phyloP scores from a whole-genome alignment of 2,329 filamentous ascomycete species.

The Cadophora sp. region DNA sequence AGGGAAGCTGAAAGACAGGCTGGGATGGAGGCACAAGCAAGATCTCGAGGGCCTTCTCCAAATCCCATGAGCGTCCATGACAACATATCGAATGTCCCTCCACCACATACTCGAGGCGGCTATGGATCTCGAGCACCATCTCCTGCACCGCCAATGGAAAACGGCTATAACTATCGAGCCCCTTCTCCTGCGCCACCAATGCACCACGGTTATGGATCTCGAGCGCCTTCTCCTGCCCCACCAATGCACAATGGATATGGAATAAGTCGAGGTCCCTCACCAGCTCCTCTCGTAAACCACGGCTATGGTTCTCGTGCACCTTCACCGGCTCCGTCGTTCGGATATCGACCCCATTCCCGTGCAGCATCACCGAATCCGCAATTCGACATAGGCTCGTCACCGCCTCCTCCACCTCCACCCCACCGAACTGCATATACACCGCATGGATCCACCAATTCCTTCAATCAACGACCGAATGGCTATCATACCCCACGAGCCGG shows the following conservation, averaged over 20 bases:
- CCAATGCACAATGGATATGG: constrained; percentile 43
- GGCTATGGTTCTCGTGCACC: constrained; percentile 47
- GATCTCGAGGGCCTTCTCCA: constrained; percentile 39
- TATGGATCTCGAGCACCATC: constrained; percentile 47
- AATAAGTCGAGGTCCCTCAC: constrained; percentile 39
- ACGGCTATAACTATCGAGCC: constrained; percentile 42
- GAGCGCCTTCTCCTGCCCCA: constrained; percentile 49
- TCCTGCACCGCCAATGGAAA: constrained; percentile 45
- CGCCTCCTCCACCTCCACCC: constrained; percentile 81
- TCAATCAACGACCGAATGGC: constrained; percentile 49
- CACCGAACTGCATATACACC: constrained; percentile 68
- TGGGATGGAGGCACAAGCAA: constrained; percentile 35
- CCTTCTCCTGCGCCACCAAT: constrained; percentile 43
- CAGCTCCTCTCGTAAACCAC: constrained; percentile 41
- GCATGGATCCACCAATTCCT: constrained; percentile 44
- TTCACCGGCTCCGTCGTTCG: constrained; percentile 41
- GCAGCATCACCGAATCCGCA: constrained; percentile 48
- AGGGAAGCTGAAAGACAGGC: constrained; percentile 49
- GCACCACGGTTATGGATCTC: constrained; percentile 48
- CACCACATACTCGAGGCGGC: constrained; percentile 43
- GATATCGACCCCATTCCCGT: constrained; percentile 45
- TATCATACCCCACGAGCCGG: constrained; percentile 62
- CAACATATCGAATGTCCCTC: constrained; percentile 40
- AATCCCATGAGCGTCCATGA: constrained; percentile 35
- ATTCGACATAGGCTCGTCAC: constrained; percentile 45